A percentile compares a stretch with the other conserved stretches of the same genome.
Evolutionary conservation across 2,329 filamentous ascomycete species (phyloP).

Genomic region (Aspergillus sp.): DNA sequence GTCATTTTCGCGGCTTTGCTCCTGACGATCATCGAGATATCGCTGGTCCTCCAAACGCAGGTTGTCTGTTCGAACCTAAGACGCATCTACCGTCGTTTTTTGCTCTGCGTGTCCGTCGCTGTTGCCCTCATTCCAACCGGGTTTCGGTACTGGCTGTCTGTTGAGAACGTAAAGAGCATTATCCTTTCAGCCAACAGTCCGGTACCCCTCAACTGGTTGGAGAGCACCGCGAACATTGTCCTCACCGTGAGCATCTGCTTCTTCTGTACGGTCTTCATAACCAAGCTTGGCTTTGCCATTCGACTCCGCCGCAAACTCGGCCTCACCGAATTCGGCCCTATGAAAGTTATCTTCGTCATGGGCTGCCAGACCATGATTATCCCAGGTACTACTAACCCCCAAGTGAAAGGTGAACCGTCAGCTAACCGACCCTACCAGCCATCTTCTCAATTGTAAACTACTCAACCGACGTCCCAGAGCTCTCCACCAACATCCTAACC

Average conservation of each 20-base stretch:
- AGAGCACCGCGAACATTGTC: slow-evolving; percentile 49
- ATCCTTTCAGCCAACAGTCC: slow-evolving; percentile 37
- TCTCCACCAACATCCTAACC: slow-evolving; percentile 57
- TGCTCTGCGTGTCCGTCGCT: slow-evolving; percentile 50
- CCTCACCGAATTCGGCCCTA: slow-evolving; percentile 61
- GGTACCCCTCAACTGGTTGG: slow-evolving; percentile 38
- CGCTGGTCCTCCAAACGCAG: slow-evolving; percentile 62
- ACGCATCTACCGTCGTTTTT: slow-evolving; percentile 41
- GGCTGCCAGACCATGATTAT: slow-evolving; percentile 66
- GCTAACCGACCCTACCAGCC: slow-evolving; percentile 40
- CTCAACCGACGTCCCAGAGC: slow-evolving; percentile 50
- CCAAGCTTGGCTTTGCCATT: slow-evolving; percentile 61
- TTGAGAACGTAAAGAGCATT: slow-evolving; percentile 50
- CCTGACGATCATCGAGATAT: slow-evolving; percentile 56
- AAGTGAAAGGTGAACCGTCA: slow-evolving; percentile 17
- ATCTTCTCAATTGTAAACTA: slow-evolving; percentile 62
- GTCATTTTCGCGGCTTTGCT: slow-evolving; percentile 54
- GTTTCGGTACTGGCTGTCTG: slow-evolving; percentile 54
- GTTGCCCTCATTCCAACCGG: slow-evolving; percentile 54
- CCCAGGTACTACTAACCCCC: slow-evolving; percentile 49
- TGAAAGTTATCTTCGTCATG: slow-evolving; percentile 68
- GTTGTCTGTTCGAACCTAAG: slow-evolving; percentile 59
- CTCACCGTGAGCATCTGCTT: slow-evolving; percentile 59
- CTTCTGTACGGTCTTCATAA: slow-evolving; percentile 62
- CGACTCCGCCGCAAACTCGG: slow-evolving; percentile 56